Evolutionary conservation across 495 filamentous ascomycete species (phyloP).

Genomic region (Parachaetomium inaequale): DNA sequence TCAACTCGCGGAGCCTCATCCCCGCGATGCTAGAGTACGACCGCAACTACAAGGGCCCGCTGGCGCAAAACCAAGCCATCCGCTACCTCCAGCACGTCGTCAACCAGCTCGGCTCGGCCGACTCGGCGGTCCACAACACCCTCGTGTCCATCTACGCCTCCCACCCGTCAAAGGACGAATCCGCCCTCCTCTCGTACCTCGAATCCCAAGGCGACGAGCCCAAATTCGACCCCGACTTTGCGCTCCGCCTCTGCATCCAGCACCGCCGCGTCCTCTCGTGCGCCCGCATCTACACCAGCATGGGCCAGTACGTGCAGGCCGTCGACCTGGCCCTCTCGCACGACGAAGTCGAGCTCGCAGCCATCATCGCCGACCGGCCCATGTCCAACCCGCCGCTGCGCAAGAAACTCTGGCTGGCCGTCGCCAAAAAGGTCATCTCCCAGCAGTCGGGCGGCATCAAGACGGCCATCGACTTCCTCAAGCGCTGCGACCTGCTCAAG

Average conservation of each 20-base stretch:
- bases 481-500: conserved; percentile 81
- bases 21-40: conserved; percentile 93
- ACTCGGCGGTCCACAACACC: conserved; percentile 95
- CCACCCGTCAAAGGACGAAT: conserved; percentile 74
- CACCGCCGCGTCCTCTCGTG: conserved; percentile 87
- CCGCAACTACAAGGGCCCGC: conserved; percentile 58
- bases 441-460: conserved; percentile 88
- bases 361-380: conserved; percentile 83
- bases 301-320: conserved; percentile 88
- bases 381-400: conserved; percentile 72
- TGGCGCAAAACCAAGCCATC: conserved; percentile 83
- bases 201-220: conserved; percentile 66
- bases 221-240: conserved; percentile 94
- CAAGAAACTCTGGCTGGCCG: conserved; percentile 91
- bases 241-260: conserved; percentile 89
- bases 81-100: conserved; percentile 93
- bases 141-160: conserved; percentile 95
- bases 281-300: conserved; percentile 92
- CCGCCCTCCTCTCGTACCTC: conserved; percentile 80
- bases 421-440: conserved; percentile 87
- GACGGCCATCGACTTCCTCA: conserved; percentile 89
- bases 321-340: conserved; percentile 89
- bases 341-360: conserved; percentile 82
- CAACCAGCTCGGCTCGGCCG: conserved; percentile 74
- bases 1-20: conserved; percentile 85